phyloP scores from a whole-genome alignment of 2,329 filamentous ascomycete genomes.

The Neonectria ditissima region DNA sequence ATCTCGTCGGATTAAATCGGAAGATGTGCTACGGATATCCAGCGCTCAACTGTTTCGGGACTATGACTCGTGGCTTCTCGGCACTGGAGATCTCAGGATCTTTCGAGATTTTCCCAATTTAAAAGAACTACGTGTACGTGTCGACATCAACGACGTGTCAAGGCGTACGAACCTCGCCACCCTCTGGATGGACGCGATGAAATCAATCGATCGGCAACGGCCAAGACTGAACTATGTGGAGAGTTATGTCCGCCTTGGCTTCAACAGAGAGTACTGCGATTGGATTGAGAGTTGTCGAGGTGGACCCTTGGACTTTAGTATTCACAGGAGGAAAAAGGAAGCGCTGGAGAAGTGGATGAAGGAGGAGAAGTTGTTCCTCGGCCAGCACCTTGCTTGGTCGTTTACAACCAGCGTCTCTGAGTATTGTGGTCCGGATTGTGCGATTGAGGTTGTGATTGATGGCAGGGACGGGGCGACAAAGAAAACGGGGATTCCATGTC shows the following conservation, averaged over 20 bases:
- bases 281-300: conserved; percentile 10
- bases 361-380: conserved; percentile 7
- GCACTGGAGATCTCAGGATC: not conserved
- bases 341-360: conserved; percentile 24
- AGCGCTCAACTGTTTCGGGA: conserved; percentile 10
- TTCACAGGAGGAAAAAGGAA: conserved; percentile 22
- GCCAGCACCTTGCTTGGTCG: conserved; percentile 14
- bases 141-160: conserved; percentile 6
- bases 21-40: conserved; percentile 17
- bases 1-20: conserved; percentile 12
- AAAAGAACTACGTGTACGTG: conserved; percentile 20
- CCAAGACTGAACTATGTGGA: not conserved
- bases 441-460: conserved; percentile 6
- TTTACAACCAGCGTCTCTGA: conserved; percentile 18
- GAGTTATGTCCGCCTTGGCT: conserved; percentile 2
- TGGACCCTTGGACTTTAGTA: conserved; percentile 9
- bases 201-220: not conserved
- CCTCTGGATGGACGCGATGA: not conserved
- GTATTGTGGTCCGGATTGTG: conserved; percentile 9
- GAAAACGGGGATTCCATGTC: not conserved
- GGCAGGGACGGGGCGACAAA: not conserved
- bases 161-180: not conserved
- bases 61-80: conserved; percentile 9
- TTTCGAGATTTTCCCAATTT: conserved; percentile 19
- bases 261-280: not conserved